phyloP scores from a whole-genome alignment of 2,329 filamentous ascomycete genomes.

The Exophiala alcalophila region DNA sequence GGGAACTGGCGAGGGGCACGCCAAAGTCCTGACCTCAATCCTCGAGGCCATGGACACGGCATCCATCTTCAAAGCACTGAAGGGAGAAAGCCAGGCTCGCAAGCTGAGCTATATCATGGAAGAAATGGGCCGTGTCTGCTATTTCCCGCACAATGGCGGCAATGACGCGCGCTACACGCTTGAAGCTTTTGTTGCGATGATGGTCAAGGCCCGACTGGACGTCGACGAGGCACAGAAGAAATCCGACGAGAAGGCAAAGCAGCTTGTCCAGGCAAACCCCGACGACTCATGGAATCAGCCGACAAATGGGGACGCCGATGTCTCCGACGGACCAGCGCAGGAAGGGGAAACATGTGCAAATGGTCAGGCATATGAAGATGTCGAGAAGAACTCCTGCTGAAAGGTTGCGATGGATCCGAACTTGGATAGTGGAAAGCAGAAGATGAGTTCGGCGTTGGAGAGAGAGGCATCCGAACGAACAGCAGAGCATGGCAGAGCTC shows the following conservation, averaged over 20 bases:
- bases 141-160: constrained; percentile 77
- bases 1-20: constrained; percentile 5
- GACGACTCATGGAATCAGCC: constrained; percentile 1
- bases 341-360: background rate
- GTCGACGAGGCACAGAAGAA: constrained; percentile 24
- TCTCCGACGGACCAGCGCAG: too few relatives aligned
- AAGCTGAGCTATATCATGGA: constrained; percentile 62
- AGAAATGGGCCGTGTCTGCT: constrained; percentile 61
- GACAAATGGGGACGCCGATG: background rate
- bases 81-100: constrained; percentile 41
- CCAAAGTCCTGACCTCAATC: constrained; percentile 48
- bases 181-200: constrained; percentile 66
- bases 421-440: too few relatives aligned
- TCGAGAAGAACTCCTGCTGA: too few relatives aligned
- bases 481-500: too few relatives aligned
- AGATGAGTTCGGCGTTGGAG: too few relatives aligned
- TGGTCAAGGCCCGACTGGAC: constrained; percentile 38
- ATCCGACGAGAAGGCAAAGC: background rate
- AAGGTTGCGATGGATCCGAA: too few relatives aligned
- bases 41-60: constrained; percentile 71
- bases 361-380: too few relatives aligned
- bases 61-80: constrained; percentile 64
- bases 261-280: background rate
- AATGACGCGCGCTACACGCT: constrained; percentile 83
- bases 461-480: too few relatives aligned